Evolutionary conservation across 306 rosid species (phyloP), one percentile per base, ranked within the genome.

Genomic region (Inga oerstediana): DNA sequence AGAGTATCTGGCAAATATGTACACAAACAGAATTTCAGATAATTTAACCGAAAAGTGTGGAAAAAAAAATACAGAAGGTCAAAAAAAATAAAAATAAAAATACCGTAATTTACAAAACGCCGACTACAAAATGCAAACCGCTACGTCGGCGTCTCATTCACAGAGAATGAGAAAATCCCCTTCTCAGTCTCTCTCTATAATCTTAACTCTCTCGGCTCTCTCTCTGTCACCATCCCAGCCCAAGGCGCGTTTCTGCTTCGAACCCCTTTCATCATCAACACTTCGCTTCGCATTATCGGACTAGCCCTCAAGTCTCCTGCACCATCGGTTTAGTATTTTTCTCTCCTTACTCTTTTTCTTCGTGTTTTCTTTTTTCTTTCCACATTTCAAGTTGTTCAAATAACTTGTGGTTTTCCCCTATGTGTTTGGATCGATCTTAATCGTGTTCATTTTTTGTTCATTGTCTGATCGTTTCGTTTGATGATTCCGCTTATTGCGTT

Each of bases 281-380:
- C 75, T 49, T 6, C n/a, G n/a, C 45, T 58, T 43, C 43, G 39
- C 75, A 54, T 56, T 30, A 62, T 72, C 77, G 19, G 39, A 24
- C 37, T 45, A 22, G 76, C 76, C 68, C 9, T 34, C 52, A 51
- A 72, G 64, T 74, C 27, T 77, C 9, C 20, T 70, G 12, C 41
- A 4, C 45, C 4, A 16, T 73, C 32, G 87, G 87, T 84, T 73
- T 24, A 11, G 45, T 48, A 7, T 69, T 49, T 43, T 14, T 43
- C 67, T 44, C 6, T 46, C 32, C 27, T 56, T 0, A 30, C 75
- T 24, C 11, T 0, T 8, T 46, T 8, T 45, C 73, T 3, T n/a
- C 45, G 17, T 49, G 8, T 16, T 74, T 43, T 46, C 51, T 51
- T 66, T 49, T 62, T 52, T 37, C 10, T 48, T 58, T 52, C 2